A percentile compares a stretch with the other conserved stretches of the same genome.
These are phyloP conservation scores for Elsinoe fawcettii DNA, from an alignment of 2,329 filamentous ascomycete species.

Conservation along the genomic window DNA sequence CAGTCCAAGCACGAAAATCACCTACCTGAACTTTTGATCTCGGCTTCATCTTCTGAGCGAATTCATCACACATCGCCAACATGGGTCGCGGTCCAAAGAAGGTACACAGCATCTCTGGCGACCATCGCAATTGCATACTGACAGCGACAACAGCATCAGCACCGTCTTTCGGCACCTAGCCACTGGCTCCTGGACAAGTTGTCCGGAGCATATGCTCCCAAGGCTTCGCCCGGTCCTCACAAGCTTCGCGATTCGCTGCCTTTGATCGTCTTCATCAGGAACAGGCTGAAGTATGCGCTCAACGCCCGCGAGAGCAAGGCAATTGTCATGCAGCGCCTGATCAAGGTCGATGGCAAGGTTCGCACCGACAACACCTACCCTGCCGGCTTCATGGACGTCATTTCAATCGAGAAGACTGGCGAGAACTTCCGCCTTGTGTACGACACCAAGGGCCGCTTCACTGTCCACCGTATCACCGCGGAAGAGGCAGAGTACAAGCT, in stretches of 20 bases:
- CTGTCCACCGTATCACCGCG: conserved; percentile 96
- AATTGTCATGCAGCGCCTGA: conserved; percentile 98
- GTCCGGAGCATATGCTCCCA: conserved; percentile 67
- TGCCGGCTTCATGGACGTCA: conserved; percentile 98
- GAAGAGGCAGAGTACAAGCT: conserved; percentile 99
- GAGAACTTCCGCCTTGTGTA: conserved; percentile 99
- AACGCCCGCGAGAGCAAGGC: conserved; percentile 96
- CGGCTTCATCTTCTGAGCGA: not conserved
- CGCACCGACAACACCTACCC: conserved; percentile 98
- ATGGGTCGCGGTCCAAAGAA: conserved; percentile 56
- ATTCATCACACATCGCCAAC: conserved; percentile 37
- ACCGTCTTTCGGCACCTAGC: conserved; percentile 97
- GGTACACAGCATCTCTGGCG: conserved; percentile 6
- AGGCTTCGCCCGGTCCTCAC: conserved; percentile 80
- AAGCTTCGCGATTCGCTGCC: conserved; percentile 99
- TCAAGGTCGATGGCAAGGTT: conserved; percentile 99
- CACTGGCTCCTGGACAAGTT: conserved; percentile 99
- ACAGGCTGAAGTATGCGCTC: conserved; percentile 94
- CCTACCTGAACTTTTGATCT: conserved; percentile 2
- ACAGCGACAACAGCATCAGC: conserved; percentile 96
- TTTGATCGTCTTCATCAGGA: conserved; percentile 94
- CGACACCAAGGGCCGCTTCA: conserved; percentile 99
- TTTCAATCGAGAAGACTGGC: conserved; percentile 98
- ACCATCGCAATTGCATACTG: conserved; percentile 21
- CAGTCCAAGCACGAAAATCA: not conserved